Base-by-base conservation (phyloP, 2,329 filamentous ascomycete species). In the Talaromyces rugulosus region DNA sequence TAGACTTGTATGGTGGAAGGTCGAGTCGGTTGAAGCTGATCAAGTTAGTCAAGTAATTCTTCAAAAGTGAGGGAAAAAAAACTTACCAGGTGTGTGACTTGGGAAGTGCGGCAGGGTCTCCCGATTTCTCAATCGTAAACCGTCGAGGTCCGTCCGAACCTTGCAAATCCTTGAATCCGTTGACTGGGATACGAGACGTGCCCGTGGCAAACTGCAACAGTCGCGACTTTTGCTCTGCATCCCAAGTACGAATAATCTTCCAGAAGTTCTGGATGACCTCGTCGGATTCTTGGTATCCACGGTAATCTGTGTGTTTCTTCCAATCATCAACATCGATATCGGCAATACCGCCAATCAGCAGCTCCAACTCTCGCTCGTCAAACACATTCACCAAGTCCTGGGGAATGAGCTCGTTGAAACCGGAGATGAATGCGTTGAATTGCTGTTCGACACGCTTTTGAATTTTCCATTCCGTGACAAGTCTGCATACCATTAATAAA, bases 231-330 rank as follows among this genome's bases (percentile, higher is more conserved):
- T 99, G 95, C 78, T 99, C 95, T 31, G 95, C 92, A 75, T 99
- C 95, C 95, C 95, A 99, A 64, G 87, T 91, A 67, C 94, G 89
- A 67, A 99, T 95, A 63, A 86, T 83, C 82, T 96, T 93, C 95
- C 95, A 99, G 85, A 99, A 99, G 82, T 96, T 93, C 77, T 96
- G 91, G 67, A 99, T 95, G 30, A 99, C 95, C 73, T 97, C 92
- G 71, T 99, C 95, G 62, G 89, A 92, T 79, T 99, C 95, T 9
- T 96, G 97, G 83, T 99, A 99, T 60, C 95, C 95, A 69, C 95
- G 90, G 78, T 99, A 99, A 74, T 99, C 95, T 54, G 95, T 99
- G 80, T 99, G 95, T 83, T 99, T 99, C 89, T 99, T 98, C 95
- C 95, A 99, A 78, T 99, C 95, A 64, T 99, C 95, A 16, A 99